Conservation (phyloP, 2,329 filamentous ascomycete genomes). For the Alternaria gaisen region DNA sequence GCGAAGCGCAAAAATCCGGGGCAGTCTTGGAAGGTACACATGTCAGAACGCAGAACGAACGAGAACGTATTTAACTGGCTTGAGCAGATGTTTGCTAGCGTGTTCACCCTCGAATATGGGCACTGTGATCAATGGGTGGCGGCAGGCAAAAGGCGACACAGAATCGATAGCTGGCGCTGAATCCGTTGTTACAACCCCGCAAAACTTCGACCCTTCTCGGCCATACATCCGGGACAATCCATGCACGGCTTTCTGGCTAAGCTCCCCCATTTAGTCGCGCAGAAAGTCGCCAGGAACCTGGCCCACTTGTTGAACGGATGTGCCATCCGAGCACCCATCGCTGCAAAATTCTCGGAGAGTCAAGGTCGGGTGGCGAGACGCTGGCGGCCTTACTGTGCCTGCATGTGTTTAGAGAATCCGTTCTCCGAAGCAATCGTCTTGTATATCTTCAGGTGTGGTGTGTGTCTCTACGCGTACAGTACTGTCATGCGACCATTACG, state of each 20-base stretch:
- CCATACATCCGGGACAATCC: slow-evolving; percentile 27
- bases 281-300: slow-evolving; percentile 18
- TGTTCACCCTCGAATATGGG: background rate
- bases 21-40: slow-evolving; percentile 19
- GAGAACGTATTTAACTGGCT: background rate
- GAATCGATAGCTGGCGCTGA: slow-evolving; percentile 17
- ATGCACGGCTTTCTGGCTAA: slow-evolving; percentile 10
- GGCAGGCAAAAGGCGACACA: slow-evolving; percentile 1
- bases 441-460: background rate
- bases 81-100: background rate
- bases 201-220: slow-evolving; percentile 32
- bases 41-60: slow-evolving; percentile 9
- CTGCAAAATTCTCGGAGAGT: slow-evolving; percentile 10
- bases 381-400: slow-evolving; percentile 11
- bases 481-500: background rate
- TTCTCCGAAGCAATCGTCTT: background rate
- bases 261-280: background rate
- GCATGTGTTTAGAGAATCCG: slow-evolving; percentile 5
- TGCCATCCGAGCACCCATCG: slow-evolving; percentile 23
- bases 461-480: background rate
- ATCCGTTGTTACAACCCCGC: slow-evolving; percentile 23
- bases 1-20: slow-evolving; percentile 33
- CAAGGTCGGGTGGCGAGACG: slow-evolving; percentile 6
- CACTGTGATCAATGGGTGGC: slow-evolving; percentile 3
- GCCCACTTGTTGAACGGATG: slow-evolving; percentile 23